Percentiles rank a stretch among this genome's conserved stretches.
These are phyloP conservation scores for Sicyos baderoa DNA, from an alignment of 306 rosid genomes.

Conservation along the genomic window DNA sequence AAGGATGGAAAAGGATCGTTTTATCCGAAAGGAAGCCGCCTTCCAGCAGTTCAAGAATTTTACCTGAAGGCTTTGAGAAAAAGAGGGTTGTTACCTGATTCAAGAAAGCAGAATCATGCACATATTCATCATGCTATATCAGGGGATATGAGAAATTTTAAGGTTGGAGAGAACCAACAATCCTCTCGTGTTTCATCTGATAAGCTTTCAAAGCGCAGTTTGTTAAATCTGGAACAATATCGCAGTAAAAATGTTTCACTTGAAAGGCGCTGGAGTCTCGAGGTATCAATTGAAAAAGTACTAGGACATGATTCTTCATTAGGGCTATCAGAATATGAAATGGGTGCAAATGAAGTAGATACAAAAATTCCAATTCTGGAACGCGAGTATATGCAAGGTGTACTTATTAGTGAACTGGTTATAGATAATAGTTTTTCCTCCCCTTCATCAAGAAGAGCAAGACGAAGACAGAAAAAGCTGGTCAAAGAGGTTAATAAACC, in stretches of 20 bases:
- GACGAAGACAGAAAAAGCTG: conserved; percentile 59
- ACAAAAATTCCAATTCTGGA: conserved; percentile 62
- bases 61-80: conserved; percentile 86
- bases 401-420: conserved; percentile 80
- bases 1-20: conserved; percentile 96
- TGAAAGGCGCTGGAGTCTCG: conserved; percentile 99
- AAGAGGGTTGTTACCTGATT: conserved; percentile 85
- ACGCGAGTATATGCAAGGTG: conserved; percentile 98
- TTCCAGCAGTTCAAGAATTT: conserved; percentile 81
- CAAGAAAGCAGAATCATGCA: conserved; percentile 64
- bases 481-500: conserved; percentile 75
- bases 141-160: conserved; percentile 52
- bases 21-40: conserved; percentile 75
- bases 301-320: conserved; percentile 51
- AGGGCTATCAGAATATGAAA: conserved; percentile 36
- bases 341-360: conserved; percentile 42
- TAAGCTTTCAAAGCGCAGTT: conserved; percentile 52
- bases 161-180: conserved; percentile 53
- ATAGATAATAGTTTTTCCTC: conserved; percentile 56
- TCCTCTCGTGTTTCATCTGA: conserved; percentile 42
- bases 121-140: conserved; percentile 77
- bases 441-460: conserved; percentile 47
- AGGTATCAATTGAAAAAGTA: conserved; percentile 84
- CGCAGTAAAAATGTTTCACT: conserved; percentile 66
- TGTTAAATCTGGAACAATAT: conserved; percentile 73